Conservation (phyloP, 1,139 yeast species). For the Yamadazyma aaseri region DNA sequence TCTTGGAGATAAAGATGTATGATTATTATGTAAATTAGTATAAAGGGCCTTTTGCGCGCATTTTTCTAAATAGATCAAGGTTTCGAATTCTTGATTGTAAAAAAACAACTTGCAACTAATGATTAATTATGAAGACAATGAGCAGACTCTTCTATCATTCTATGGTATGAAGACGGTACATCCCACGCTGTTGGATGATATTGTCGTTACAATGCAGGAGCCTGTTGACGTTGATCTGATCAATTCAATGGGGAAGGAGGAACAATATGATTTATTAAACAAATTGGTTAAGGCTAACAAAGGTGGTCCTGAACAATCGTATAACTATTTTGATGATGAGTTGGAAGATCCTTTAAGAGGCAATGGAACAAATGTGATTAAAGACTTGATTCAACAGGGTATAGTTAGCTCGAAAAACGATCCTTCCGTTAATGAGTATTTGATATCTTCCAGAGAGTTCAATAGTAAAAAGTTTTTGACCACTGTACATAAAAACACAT, state of each 20-base stretch:
- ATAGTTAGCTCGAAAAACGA: slow-evolving; percentile 39
- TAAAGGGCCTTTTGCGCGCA: too few species aligned
- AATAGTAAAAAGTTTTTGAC: slow-evolving; percentile 68
- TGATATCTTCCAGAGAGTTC: slow-evolving; percentile 72
- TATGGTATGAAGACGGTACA: slow-evolving; percentile 26
- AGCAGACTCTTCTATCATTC: slow-evolving; percentile 19
- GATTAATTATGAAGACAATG: slow-evolving; percentile 28
- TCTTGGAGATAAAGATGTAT: neutral
- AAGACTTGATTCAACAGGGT: slow-evolving; percentile 38
- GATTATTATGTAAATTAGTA: too few species aligned
- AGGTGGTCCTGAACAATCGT: slow-evolving; percentile 5
- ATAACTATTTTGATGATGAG: slow-evolving; percentile 18
- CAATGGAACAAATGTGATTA: slow-evolving; percentile 41
- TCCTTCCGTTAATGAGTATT: slow-evolving; percentile 50
- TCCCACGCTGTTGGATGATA: slow-evolving; percentile 23
- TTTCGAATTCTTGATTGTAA: too few species aligned
- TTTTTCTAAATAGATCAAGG: too few species aligned
- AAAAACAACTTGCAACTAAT: slow-evolving; percentile 12
- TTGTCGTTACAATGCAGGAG: slow-evolving; percentile 18
- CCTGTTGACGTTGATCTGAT: slow-evolving; percentile 27
- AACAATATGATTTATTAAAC: slow-evolving; percentile 30
- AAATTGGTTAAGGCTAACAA: slow-evolving; percentile 20
- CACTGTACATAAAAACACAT: slow-evolving; percentile 67
- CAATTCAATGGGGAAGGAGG: slow-evolving; percentile 23
- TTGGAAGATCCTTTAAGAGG: slow-evolving; percentile 58